A percentile compares a stretch with the other conserved stretches of the same genome.
Evolutionary conservation across 176 grass and related monocot genomes (phyloP).

Genomic region (Phragmites australis): DNA sequence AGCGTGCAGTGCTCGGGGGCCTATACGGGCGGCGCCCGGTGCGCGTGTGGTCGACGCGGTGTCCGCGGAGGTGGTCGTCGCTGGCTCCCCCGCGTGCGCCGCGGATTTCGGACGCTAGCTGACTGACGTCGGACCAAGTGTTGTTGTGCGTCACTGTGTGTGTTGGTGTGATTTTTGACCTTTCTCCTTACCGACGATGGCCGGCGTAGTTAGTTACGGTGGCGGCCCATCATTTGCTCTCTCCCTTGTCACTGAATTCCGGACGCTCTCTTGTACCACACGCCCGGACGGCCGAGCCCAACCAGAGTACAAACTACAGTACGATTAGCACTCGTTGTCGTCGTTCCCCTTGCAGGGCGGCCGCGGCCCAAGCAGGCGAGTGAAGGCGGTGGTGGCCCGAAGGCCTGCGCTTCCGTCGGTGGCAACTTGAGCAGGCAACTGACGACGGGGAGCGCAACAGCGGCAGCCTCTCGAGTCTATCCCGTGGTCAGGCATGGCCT

Average conservation of each 20-base stretch:
- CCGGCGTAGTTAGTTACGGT: neutral
- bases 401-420: too few relatives aligned
- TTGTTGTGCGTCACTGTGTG: neutral
- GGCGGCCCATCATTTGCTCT: neutral
- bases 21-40: slow-evolving; percentile 46
- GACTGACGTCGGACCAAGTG: neutral
- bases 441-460: too few relatives aligned
- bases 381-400: too few relatives aligned
- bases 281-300: too few relatives aligned
- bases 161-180: neutral
- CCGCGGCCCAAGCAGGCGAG: too few relatives aligned
- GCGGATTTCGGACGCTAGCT: slow-evolving; percentile 29
- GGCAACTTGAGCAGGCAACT: too few relatives aligned
- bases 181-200: slow-evolving; percentile 9
- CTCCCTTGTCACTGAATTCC: neutral
- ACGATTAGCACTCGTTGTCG: too few relatives aligned
- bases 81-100: slow-evolving; percentile 38
- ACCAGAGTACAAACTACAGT: too few relatives aligned
- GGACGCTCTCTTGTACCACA: neutral
- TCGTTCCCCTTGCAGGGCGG: too few relatives aligned
- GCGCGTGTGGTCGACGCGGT: slow-evolving; percentile 37
- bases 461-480: too few relatives aligned
- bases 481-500: too few relatives aligned
- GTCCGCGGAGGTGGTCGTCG: neutral
- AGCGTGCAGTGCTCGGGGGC: slow-evolving; percentile 46